These are phyloP conservation scores for Pleurotus platypus DNA, from an alignment of 768 basidiomycete species.

Conservation along the genomic window DNA sequence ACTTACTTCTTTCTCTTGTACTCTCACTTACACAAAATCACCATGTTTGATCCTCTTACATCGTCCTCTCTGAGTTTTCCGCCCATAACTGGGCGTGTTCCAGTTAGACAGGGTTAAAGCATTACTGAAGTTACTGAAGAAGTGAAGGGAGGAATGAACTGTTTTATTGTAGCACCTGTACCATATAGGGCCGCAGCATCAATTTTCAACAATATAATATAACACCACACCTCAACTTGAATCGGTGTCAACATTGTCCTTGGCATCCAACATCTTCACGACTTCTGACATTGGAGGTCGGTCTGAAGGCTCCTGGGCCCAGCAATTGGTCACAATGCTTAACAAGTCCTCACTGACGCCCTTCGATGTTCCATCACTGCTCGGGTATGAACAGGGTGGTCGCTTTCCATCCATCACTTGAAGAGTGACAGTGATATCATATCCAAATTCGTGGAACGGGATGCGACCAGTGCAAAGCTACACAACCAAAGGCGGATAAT, in stretches of 20 bases:
- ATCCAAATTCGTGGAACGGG: conserved; percentile 15
- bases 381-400: neutral
- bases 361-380: neutral
- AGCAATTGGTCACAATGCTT: conserved; percentile 4
- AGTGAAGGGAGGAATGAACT: conserved; percentile 16
- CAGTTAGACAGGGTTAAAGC: conserved; percentile 37
- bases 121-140: conserved; percentile 34
- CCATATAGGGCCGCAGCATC: too few relatives aligned
- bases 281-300: neutral
- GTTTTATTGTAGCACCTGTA: too few relatives aligned
- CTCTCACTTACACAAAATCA: too few relatives aligned
- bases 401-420: conserved; percentile 10
- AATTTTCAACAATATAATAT: too few relatives aligned
- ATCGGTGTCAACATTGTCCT: neutral
- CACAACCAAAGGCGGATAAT: conserved; percentile 16
- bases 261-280: neutral
- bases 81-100: too few relatives aligned
- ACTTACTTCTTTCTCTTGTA: too few relatives aligned
- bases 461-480: conserved; percentile 23
- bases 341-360: conserved; percentile 2
- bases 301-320: neutral
- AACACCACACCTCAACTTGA: neutral
- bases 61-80: too few relatives aligned
- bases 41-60: too few relatives aligned
- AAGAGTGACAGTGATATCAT: conserved; percentile 15